phyloP scores from a whole-genome alignment of 2,329 filamentous ascomycete species.

The Xylaria digitata region DNA sequence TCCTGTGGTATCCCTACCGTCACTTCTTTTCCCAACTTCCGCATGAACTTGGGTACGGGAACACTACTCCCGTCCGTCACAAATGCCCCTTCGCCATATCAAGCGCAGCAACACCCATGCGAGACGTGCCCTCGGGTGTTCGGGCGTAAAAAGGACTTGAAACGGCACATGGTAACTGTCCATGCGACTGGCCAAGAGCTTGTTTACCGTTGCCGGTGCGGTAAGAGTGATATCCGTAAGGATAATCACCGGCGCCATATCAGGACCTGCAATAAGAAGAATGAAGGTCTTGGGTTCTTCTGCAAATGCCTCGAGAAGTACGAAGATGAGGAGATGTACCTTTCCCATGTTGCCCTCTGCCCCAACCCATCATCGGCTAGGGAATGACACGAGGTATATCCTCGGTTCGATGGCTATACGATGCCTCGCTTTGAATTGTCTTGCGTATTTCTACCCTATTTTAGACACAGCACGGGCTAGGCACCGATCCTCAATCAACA shows the following conservation, averaged over 20 bases:
- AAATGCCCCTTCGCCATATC: background rate
- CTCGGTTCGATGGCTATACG: background rate
- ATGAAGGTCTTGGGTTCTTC: background rate
- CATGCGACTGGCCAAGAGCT: background rate
- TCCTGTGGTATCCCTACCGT: background rate
- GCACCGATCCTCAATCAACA: no score
- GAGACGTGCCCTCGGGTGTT: background rate
- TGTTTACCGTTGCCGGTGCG: constrained; percentile 3
- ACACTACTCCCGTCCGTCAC: background rate
- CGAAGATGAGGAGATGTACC: background rate
- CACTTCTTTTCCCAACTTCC: background rate
- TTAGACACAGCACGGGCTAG: no score
- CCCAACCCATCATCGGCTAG: background rate
- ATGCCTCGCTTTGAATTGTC: background rate
- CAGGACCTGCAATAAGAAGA: background rate
- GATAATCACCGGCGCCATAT: constrained; percentile 8
- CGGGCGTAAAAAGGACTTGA: background rate
- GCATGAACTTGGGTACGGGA: background rate
- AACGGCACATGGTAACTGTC: background rate
- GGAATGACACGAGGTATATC: no score
- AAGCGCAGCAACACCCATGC: background rate
- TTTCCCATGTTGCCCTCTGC: background rate
- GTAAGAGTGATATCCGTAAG: background rate
- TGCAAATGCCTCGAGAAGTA: background rate
- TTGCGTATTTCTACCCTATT: no score